Evolutionary conservation across 352 stramenopile genomes (phyloP).

Genomic region (Phytophthora kernoviae): DNA sequence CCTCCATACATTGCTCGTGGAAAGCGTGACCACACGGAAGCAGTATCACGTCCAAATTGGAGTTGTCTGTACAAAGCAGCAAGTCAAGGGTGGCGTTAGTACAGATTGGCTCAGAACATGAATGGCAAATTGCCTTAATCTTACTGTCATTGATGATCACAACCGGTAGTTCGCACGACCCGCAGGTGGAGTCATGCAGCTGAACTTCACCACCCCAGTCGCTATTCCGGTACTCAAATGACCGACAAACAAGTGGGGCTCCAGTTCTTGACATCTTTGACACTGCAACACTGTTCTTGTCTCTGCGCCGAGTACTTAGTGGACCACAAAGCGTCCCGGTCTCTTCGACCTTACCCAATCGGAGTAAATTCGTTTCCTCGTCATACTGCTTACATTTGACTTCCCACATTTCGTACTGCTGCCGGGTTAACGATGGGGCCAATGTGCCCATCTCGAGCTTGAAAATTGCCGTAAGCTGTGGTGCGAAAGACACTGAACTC

Average conservation of each 20-base stretch:
- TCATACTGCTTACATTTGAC: slow-evolving; percentile 65
- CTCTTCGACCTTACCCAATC: slow-evolving; percentile 17
- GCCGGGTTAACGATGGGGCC: slow-evolving; percentile 43
- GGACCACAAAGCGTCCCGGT: slow-evolving; percentile 8
- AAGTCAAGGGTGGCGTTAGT: slow-evolving; percentile 11
- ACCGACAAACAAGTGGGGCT: slow-evolving; percentile 38
- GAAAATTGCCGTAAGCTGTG: slow-evolving; percentile 71
- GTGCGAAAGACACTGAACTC: slow-evolving; percentile 63
- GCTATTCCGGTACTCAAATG: slow-evolving; percentile 85
- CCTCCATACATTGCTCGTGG: slow-evolving; percentile 60
- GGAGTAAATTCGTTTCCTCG: slow-evolving; percentile 19
- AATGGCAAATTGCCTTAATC: slow-evolving; percentile 17
- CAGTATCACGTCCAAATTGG: slow-evolving; percentile 75
- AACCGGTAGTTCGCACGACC: slow-evolving; percentile 75
- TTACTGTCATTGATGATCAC: slow-evolving; percentile 82
- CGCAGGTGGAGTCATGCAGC: slow-evolving; percentile 80
- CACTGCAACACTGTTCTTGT: slow-evolving; percentile 9
- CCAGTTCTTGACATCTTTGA: slow-evolving; percentile 15
- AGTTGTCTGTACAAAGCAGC: slow-evolving; percentile 51
- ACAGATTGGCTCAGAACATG: not conserved
- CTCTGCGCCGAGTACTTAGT: slow-evolving; percentile 8
- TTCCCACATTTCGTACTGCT: slow-evolving; percentile 60
- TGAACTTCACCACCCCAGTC: slow-evolving; percentile 89
- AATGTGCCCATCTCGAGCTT: slow-evolving; percentile 63
- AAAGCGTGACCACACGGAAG: slow-evolving; percentile 85